Conservation (phyloP, 805 yeast species). For the Suhomyces kilbournensis region DNA sequence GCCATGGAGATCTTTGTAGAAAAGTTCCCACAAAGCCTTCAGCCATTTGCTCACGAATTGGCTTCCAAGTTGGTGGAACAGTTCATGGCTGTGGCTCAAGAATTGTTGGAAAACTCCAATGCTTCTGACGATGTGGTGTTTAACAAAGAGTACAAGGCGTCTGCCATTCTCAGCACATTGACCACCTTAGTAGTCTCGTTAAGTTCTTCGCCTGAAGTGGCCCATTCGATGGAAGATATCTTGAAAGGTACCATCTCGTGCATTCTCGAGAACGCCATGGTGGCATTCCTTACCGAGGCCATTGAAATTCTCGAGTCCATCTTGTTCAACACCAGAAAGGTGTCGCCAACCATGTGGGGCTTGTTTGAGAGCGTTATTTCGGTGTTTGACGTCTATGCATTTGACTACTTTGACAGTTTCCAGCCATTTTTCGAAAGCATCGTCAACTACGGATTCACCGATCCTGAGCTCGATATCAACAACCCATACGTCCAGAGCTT, state of each 20-base stretch:
- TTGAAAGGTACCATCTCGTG: conserved; percentile 32
- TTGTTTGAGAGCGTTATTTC: conserved; percentile 47
- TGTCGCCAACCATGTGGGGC: conserved; percentile 54
- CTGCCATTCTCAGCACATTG: conserved; percentile 41
- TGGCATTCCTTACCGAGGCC: conserved; percentile 35
- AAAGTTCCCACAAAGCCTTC: conserved; percentile 40
- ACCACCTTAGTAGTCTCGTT: conserved; percentile 43
- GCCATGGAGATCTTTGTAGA: conserved; percentile 47
- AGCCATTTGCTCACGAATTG: conserved; percentile 68
- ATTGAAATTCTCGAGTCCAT: conserved; percentile 51
- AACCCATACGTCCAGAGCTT: conserved; percentile 37
- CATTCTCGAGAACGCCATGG: conserved; percentile 39
- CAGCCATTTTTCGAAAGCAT: conserved; percentile 56
- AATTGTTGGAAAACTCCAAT: conserved; percentile 36
- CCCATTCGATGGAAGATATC: conserved; percentile 30
- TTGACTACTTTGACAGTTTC: conserved; percentile 56
- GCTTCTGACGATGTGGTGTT: conserved; percentile 15
- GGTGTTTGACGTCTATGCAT: conserved; percentile 57
- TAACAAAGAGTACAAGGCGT: conserved; percentile 44
- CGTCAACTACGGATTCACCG: conserved; percentile 49
- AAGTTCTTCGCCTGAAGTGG: conserved; percentile 39
- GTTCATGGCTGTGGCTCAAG: conserved; percentile 66
- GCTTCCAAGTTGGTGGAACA: conserved; percentile 65
- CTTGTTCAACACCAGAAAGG: conserved; percentile 50
- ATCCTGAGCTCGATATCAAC: conserved; percentile 33